Percentiles rank a stretch among this genome's conserved stretches.
Conservation (phyloP, 257 asterid genomes). For the Agastache rugosa region DNA sequence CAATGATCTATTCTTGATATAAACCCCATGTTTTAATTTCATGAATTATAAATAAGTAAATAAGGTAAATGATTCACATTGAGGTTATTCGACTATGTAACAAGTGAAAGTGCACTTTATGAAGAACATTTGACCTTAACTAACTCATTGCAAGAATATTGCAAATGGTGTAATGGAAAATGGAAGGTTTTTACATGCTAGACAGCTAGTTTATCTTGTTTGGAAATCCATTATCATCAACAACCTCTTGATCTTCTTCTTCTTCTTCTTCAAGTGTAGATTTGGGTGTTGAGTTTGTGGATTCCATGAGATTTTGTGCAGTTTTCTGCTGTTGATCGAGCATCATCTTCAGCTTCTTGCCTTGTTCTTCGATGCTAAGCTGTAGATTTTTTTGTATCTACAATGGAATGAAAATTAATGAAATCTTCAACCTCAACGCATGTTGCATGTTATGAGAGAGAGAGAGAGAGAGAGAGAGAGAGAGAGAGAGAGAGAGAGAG, state of each 20-base stretch:
- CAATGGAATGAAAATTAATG: background rate
- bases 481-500: background rate
- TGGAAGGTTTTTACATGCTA: background rate
- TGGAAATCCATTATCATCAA: conserved; percentile 42
- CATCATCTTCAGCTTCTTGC: conserved; percentile 65
- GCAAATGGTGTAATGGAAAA: background rate
- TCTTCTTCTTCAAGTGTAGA: conserved; percentile 41
- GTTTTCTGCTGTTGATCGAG: conserved; percentile 68
- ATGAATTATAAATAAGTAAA: no score
- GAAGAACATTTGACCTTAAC: background rate
- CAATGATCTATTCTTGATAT: no score
- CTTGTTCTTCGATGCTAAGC: conserved; percentile 78
- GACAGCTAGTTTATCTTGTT: conserved; percentile 37
- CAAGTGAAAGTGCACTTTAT: background rate
- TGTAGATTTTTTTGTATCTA: conserved; percentile 68
- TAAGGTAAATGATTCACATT: no score
- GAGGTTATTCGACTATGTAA: no score
- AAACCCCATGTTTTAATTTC: no score
- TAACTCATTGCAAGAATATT: background rate
- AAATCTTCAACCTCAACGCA: background rate
- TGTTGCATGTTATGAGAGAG: background rate
- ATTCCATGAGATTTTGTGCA: conserved; percentile 28
- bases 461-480: background rate
- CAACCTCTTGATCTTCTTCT: conserved; percentile 41
- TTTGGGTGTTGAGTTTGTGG: conserved; percentile 33